These are phyloP conservation scores for Aspergillus viridinutans DNA, from an alignment of 2,329 filamentous ascomycete genomes.

Conservation along the genomic window DNA sequence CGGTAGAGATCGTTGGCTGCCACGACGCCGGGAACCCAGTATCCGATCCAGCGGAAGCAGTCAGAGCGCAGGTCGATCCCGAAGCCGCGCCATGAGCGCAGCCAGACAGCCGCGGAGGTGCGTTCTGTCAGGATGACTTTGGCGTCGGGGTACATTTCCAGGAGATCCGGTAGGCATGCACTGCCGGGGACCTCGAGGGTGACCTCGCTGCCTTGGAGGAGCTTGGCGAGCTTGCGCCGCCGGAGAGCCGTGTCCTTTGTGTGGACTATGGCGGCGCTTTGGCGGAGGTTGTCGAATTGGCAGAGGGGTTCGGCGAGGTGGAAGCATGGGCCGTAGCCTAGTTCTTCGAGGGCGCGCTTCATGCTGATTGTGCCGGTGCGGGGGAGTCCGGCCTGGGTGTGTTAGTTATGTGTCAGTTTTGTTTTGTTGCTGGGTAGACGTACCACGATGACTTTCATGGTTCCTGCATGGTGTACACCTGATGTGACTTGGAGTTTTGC, in stretches of 20 bases:
- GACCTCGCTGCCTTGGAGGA: constrained; percentile 9
- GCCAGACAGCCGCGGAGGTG: constrained; percentile 12
- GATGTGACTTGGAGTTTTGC: constrained; percentile 3
- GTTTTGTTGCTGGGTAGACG: background rate
- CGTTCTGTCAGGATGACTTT: constrained; percentile 10
- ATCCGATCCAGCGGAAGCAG: constrained; percentile 14
- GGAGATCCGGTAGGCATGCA: constrained; percentile 10
- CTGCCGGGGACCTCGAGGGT: constrained; percentile 14
- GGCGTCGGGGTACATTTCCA: constrained; percentile 13
- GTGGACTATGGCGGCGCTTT: constrained; percentile 11
- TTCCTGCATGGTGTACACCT: constrained; percentile 7
- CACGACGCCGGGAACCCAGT: constrained; percentile 14
- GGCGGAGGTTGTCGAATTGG: constrained; percentile 12
- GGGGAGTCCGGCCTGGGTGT: constrained; percentile 13
- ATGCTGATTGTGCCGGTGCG: constrained; percentile 17
- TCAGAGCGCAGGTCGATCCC: constrained; percentile 13
- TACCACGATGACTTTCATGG: constrained; percentile 12
- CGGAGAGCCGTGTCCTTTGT: constrained; percentile 13
- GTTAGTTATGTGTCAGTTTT: background rate
- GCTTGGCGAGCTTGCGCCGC: constrained; percentile 8
- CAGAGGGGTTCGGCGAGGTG: constrained; percentile 14
- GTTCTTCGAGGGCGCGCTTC: constrained; percentile 13
- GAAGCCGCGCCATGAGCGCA: constrained; percentile 13
- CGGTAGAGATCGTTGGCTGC: constrained; percentile 15
- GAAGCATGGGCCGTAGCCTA: constrained; percentile 14